A percentile compares a stretch with the other conserved stretches of the same genome.
Conservation (phyloP, 495 filamentous ascomycete species). For the Annulohypoxylon bovei region DNA sequence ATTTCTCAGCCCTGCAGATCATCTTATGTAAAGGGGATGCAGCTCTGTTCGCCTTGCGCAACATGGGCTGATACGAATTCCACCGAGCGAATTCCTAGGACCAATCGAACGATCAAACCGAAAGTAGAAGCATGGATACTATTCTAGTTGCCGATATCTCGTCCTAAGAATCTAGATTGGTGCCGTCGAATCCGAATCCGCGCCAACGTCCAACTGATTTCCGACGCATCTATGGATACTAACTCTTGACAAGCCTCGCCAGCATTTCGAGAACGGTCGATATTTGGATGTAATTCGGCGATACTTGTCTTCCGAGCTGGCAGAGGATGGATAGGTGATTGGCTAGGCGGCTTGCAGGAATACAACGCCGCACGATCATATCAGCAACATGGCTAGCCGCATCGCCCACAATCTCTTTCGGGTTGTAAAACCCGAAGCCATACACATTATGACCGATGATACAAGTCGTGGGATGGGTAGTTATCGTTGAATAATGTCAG, state of each 20-base stretch:
- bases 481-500: constrained; percentile 31
- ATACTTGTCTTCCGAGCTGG: constrained; percentile 7
- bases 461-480: background rate
- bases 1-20: constrained; percentile 22
- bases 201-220: background rate
- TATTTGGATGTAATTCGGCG: constrained; percentile 1
- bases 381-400: constrained; percentile 20
- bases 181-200: constrained; percentile 8
- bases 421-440: constrained; percentile 42
- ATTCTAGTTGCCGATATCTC: background rate
- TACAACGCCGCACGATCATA: constrained; percentile 27
- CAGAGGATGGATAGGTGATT: constrained; percentile 1
- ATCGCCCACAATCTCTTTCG: constrained; percentile 29
- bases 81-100: constrained; percentile 1
- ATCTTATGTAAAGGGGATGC: constrained; percentile 15
- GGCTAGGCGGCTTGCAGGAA: constrained; percentile 16
- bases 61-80: constrained; percentile 4
- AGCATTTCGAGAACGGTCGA: background rate
- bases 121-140: constrained; percentile 10
- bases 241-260: background rate
- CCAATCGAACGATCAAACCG: constrained; percentile 13
- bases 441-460: constrained; percentile 6
- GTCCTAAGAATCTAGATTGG: background rate
- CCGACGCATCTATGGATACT: background rate
- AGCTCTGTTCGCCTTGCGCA: constrained; percentile 20